Evolutionary conservation across 179 eudicot species (phyloP).

Genomic region (Carnegiea gigantea): DNA sequence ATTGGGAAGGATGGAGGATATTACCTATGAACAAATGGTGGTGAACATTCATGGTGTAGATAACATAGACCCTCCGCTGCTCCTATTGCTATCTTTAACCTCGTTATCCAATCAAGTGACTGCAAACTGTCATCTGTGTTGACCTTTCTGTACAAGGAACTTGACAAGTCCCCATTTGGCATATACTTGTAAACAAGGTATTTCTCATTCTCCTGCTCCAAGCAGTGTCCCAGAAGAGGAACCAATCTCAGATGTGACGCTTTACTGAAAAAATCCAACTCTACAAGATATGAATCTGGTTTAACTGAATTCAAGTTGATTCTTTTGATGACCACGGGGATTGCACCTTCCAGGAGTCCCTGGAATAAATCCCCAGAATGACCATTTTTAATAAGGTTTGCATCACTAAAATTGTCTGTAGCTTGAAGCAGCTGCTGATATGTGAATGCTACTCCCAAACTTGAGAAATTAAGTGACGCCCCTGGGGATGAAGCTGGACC

Average conservation of each 20-base stretch:
- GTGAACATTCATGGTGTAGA: conserved; percentile 83
- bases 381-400: conserved; percentile 68
- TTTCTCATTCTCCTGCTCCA: conserved; percentile 74
- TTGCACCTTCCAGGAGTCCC: conserved; percentile 64
- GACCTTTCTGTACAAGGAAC: conserved; percentile 49
- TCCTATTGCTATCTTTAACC: conserved; percentile 80
- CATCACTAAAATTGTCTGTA: conserved; percentile 50
- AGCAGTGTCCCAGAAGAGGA: conserved; percentile 78
- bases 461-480: conserved; percentile 42
- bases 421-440: conserved; percentile 81
- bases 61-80: conserved; percentile 77
- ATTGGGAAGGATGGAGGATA: neutral
- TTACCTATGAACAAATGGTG: conserved; percentile 88
- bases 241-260: conserved; percentile 61
- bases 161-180: conserved; percentile 78
- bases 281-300: conserved; percentile 53
- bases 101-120: conserved; percentile 92
- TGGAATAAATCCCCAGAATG: conserved; percentile 71
- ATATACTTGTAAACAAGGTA: conserved; percentile 72
- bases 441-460: conserved; percentile 62
- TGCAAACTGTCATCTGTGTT: conserved; percentile 53
- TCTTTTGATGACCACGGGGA: conserved; percentile 62
- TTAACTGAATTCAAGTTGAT: conserved; percentile 46
- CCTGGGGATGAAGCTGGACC: conserved; percentile 51
- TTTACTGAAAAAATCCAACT: conserved; percentile 67